A percentile compares a stretch with the other conserved stretches of the same genome.
Evolutionary conservation across 2,329 filamentous ascomycete genomes (phyloP).

Genomic region (Alternaria atra): DNA sequence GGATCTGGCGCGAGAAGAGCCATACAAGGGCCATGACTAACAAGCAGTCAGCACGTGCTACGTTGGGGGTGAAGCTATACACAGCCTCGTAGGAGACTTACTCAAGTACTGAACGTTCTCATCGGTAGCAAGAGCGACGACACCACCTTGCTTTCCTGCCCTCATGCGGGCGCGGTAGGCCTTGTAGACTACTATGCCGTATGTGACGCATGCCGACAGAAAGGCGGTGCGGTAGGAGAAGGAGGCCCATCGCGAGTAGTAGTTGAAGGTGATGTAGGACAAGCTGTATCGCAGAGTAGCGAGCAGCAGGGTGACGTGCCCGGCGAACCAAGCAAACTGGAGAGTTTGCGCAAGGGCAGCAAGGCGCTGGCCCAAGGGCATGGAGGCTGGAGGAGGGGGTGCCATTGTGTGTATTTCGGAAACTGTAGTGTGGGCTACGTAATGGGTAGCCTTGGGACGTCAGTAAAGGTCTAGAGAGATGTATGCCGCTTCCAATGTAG

Average conservation of each 20-base stretch:
- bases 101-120: constrained; percentile 98
- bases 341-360: constrained; percentile 84
- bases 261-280: constrained; percentile 90
- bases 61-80: background rate
- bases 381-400: constrained; percentile 74
- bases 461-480: constrained; percentile 34
- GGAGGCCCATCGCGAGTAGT: constrained; percentile 76
- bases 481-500: constrained; percentile 25
- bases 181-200: constrained; percentile 99
- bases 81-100: constrained; percentile 60
- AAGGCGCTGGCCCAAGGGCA: constrained; percentile 78
- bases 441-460: constrained; percentile 30
- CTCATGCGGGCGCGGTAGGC: constrained; percentile 86
- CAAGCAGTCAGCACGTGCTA: constrained; percentile 31
- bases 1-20: constrained; percentile 90
- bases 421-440: constrained; percentile 38
- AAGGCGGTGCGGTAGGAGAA: constrained; percentile 93
- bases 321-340: constrained; percentile 78
- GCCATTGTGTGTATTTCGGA: constrained; percentile 63
- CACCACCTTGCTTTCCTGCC: constrained; percentile 71
- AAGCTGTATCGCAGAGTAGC: constrained; percentile 83
- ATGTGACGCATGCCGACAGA: constrained; percentile 86
- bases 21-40: constrained; percentile 92
- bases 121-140: constrained; percentile 76
- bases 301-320: constrained; percentile 86